Evolutionary conservation across 345 rosid species (phyloP).

Genomic region (Heritiera littoralis): DNA sequence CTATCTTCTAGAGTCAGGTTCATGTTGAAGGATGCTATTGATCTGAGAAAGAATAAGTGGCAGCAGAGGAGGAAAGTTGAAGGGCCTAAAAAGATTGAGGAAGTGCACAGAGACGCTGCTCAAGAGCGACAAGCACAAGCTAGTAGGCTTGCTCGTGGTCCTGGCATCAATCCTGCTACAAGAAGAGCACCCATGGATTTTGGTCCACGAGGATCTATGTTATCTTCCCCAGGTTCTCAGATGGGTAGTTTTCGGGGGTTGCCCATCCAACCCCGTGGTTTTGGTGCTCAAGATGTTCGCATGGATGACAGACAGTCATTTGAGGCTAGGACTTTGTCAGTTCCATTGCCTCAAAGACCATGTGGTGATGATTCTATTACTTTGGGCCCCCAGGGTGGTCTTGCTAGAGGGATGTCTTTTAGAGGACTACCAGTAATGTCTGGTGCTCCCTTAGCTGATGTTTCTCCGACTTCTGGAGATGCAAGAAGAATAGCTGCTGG

Average conservation of each 20-base stretch:
- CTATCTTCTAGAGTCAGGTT: slow-evolving; percentile 86
- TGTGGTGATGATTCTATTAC: slow-evolving; percentile 73
- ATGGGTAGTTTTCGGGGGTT: slow-evolving; percentile 70
- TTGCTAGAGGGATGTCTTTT: slow-evolving; percentile 84
- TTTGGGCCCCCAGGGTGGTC: slow-evolving; percentile 97
- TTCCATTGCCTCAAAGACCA: slow-evolving; percentile 73
- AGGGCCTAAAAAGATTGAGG: slow-evolving; percentile 98
- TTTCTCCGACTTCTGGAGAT: slow-evolving; percentile 52
- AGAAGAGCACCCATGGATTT: slow-evolving; percentile 77
- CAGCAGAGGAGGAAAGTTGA: slow-evolving; percentile 99
- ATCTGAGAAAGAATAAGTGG: slow-evolving; percentile 90
- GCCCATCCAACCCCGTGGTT: slow-evolving; percentile 65
- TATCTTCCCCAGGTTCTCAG: slow-evolving; percentile 66
- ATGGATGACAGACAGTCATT: slow-evolving; percentile 68
- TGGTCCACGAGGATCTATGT: slow-evolving; percentile 69
- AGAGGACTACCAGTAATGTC: slow-evolving; percentile 58
- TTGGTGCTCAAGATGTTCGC: slow-evolving; percentile 68
- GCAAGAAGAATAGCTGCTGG: slow-evolving; percentile 54
- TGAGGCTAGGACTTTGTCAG: slow-evolving; percentile 70
- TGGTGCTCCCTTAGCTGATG: slow-evolving; percentile 44
- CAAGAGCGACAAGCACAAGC: slow-evolving; percentile 87
- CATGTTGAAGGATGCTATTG: slow-evolving; percentile 88
- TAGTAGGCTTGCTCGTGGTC: slow-evolving; percentile 68
- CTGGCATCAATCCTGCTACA: slow-evolving; percentile 54
- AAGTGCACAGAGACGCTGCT: slow-evolving; percentile 96